Conservation (phyloP, 441 rosid species). For the Mallotus repandus region DNA sequence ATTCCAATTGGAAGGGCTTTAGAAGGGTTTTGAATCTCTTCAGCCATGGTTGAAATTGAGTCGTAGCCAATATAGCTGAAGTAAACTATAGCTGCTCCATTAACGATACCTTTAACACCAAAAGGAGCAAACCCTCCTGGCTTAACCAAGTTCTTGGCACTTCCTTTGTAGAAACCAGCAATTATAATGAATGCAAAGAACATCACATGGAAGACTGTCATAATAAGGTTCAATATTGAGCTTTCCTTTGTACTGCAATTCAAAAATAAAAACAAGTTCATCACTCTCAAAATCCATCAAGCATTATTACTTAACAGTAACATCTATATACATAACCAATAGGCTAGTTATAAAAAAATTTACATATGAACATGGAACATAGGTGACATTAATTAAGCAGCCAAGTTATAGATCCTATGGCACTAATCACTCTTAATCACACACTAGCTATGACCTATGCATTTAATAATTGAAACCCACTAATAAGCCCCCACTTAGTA, state of each 20-base stretch:
- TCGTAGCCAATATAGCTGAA: slow-evolving; percentile 93
- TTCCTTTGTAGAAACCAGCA: slow-evolving; percentile 63
- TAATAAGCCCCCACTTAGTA: slow-evolving; percentile 1
- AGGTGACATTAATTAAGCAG: neutral
- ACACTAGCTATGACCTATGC: neutral
- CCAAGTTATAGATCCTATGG: slow-evolving; percentile 7
- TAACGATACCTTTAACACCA: slow-evolving; percentile 66
- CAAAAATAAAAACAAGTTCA: slow-evolving; percentile 3
- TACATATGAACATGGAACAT: neutral
- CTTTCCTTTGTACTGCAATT: slow-evolving; percentile 88
- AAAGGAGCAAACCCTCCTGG: slow-evolving; percentile 80
- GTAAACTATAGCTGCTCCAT: slow-evolving; percentile 85
- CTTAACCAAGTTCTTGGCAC: slow-evolving; percentile 52
- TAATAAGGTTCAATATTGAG: slow-evolving; percentile 70
- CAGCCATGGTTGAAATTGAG: slow-evolving; percentile 91
- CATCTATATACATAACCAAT: too few species aligned
- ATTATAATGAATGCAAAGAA: slow-evolving; percentile 85
- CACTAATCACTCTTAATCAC: slow-evolving; percentile 4
- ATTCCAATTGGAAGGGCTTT: slow-evolving; percentile 78
- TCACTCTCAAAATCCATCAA: slow-evolving; percentile 35
- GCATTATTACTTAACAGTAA: neutral
- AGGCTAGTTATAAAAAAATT: too few species aligned
- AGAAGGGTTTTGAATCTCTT: slow-evolving; percentile 84
- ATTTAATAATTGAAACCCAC: slow-evolving; percentile 6
- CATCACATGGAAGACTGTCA: slow-evolving; percentile 76